These are phyloP conservation scores for Polyporus arcularius DNA, from an alignment of 768 basidiomycete species.

Conservation along the genomic window DNA sequence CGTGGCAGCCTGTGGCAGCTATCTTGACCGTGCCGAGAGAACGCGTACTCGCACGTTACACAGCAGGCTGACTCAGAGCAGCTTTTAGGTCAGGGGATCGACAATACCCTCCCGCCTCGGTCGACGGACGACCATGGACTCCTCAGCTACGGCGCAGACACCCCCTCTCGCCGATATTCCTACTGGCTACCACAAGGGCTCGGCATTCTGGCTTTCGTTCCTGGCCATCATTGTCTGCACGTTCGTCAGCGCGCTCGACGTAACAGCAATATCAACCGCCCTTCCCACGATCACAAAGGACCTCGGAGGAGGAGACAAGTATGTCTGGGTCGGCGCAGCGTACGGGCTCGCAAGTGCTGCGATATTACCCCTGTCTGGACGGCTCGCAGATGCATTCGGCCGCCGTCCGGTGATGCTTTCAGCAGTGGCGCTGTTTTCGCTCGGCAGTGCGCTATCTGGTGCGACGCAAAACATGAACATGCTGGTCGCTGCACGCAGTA, in stretches of 20 bases:
- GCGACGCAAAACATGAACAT: conserved; percentile 40
- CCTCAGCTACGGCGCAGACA: no score
- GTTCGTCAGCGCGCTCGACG: conserved; percentile 26
- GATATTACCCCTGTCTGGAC: conserved; percentile 34
- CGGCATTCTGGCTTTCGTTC: conserved; percentile 25
- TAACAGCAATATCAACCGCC: conserved; percentile 22
- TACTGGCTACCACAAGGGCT: conserved; percentile 1
- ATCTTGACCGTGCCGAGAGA: no score
- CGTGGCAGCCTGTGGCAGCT: no score
- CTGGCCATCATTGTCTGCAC: conserved; percentile 20
- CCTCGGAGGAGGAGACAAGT: conserved; percentile 22
- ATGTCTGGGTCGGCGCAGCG: conserved; percentile 27
- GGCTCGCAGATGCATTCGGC: conserved; percentile 37
- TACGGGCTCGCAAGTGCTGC: conserved; percentile 38
- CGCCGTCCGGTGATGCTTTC: conserved; percentile 33
- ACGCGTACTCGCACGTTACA: no score
- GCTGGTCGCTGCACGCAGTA: conserved; percentile 39
- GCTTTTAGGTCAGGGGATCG: no score
- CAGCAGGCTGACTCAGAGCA: no score
- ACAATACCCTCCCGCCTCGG: no score
- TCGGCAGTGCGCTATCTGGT: conserved; percentile 42
- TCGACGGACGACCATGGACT: no score
- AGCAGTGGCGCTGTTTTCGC: conserved; percentile 33
- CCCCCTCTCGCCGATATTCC: no score
- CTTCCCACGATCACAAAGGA: conserved; percentile 18